phyloP scores from a whole-genome alignment of 345 rosid genomes.

The Brassica cretica region DNA sequence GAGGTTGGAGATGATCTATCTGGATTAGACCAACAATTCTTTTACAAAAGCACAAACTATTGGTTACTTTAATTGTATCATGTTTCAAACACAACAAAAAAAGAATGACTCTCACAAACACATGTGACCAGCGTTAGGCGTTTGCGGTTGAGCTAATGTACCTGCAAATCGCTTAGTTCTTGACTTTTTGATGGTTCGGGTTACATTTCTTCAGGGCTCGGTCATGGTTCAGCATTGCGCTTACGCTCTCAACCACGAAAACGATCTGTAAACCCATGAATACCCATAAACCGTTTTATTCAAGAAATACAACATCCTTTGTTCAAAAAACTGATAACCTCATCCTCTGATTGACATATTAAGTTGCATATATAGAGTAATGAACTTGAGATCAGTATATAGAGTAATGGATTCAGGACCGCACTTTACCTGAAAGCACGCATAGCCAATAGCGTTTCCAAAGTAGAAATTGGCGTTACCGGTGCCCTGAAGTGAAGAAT shows the following conservation, averaged over 20 bases:
- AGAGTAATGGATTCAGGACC: too few relatives aligned
- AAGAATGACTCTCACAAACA: neutral
- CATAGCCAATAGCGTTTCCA: constrained; percentile 86
- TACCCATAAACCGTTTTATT: neutral
- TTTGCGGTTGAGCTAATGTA: constrained; percentile 15
- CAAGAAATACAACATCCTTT: neutral
- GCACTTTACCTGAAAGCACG: constrained; percentile 65
- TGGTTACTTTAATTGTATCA: neutral
- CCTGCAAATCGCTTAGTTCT: constrained; percentile 29
- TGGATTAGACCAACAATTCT: neutral
- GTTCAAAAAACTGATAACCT: neutral
- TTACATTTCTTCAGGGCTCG: constrained; percentile 51
- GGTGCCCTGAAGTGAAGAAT: constrained; percentile 66
- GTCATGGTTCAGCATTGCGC: constrained; percentile 84
- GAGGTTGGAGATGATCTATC: too few relatives aligned
- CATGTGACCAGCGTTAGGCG: constrained; percentile 5
- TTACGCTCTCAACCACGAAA: constrained; percentile 76
- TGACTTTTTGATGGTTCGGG: constrained; percentile 37
- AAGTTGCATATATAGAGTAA: too few relatives aligned
- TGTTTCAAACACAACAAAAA: neutral
- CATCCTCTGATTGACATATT: too few relatives aligned
- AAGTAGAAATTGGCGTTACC: constrained; percentile 98
- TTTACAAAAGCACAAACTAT: neutral
- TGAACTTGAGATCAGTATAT: too few relatives aligned
- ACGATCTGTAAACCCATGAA: constrained; percentile 55